Evolutionary conservation across 768 basidiomycete species (phyloP), one percentile per base, ranked within the genome.

Genomic region (Podaxis sp.): DNA sequence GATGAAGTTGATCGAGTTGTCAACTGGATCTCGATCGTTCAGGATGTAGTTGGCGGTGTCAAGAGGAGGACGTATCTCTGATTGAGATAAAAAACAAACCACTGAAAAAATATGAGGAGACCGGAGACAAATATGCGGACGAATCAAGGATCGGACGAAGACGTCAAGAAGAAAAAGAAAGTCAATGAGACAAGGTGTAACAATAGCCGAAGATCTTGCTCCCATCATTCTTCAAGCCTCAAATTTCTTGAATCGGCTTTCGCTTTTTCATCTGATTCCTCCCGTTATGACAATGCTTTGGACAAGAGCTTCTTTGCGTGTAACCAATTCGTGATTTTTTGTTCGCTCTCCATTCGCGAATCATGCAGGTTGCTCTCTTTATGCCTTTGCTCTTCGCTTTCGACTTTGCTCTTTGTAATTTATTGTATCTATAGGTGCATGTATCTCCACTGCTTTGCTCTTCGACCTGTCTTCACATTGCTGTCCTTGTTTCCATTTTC

Each of bases 21-120:
- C 21, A 73, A 71, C 0, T 90, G 89, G 88, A 70, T 89, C 18
- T 76, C 79, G 50, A 82, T 89, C 54, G 81, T 90, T 61, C 85
- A 82, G 64, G 86, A 84, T 53, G 85, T 83, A 28, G 76, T 87
- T 14, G 77, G 80, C 44, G 82, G 86, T 54, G 79, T 85, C 50
- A 82, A 82, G 69, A 71, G 80, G 61, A 70, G 78, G 55, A 77
- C 80, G 55, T 80, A 80, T 64, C 63, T 82, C 51, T 81, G 66
- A 67, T 10, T 4, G 13, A 44, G 42, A 14, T 44, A 44, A 44
- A 44, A 44, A 42, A 42, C n/a, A n/a, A n/a, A 6, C 11, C 38
- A 13, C 5, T 4, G 18, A 32, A 42, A 32, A 32, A 32, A 32
- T 32, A 7, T 23, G 40, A 46, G 11, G n/a, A 13, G 16, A 44